Evolutionary conservation across 2,329 filamentous ascomycete species (phyloP), one percentile per base, ranked within the genome.

Genomic region (Ophiocordyceps sinensis): DNA sequence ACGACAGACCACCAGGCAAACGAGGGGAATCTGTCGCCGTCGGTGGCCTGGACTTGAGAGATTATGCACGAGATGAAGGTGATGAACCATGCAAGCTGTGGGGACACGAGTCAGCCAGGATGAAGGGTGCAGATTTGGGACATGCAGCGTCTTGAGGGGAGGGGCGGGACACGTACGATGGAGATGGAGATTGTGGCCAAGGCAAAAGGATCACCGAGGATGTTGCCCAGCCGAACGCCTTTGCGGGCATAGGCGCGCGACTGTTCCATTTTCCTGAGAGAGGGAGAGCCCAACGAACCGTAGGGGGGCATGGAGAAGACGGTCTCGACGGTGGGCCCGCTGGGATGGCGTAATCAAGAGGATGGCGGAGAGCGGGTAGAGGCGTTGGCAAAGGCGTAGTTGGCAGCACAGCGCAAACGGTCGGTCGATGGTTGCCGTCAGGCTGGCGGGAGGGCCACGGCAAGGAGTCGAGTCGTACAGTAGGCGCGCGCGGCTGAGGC

Each of bases 191-290:
- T 77, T 30, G 91, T 96, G 42, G 88, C 87, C 45, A 98, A 75
- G 45, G 89, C 88, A 63, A 98, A 96, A 6, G 91, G 91, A 65
- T 98, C 89, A 53, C 91, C 91, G 46, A 95, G 73, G 53, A 98
- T 87, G 64, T 95, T 93, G 59, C 84, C 84, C 62, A 88, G 63
- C 61, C 76, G 82, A 62, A 94, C 80, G 55, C 72, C 68, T 58
- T 70, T 65, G 56, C 73, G 68, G 56, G 67, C 67, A 56, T 78
- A 74, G 50, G 55, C 66, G 58, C 75, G 71, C 50, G 73, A 73
- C 59, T 77, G 70, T 70, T 87, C 82, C 82, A 86, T 86, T 79
- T 86, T 87, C 64, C 68, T 70, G 56, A 86, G 67, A 51, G 83
- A 87, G 54, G 82, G 82, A 55, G 82, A 84, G 58, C 73, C 69